phyloP scores from a whole-genome alignment of 1,139 yeast species.

The Saccharomyces hybrid region DNA sequence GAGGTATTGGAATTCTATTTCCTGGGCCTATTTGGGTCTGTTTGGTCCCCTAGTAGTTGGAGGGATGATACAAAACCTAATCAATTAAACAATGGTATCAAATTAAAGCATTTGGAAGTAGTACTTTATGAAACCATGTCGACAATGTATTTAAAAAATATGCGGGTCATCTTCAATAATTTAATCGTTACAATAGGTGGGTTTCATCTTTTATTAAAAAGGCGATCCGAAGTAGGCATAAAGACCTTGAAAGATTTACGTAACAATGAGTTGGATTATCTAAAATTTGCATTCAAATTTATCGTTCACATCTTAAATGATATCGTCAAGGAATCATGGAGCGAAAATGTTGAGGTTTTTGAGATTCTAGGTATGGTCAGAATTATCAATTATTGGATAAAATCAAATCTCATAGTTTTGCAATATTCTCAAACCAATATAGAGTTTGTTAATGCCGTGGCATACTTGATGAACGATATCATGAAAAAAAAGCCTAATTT shows the following conservation, averaged over 20 bases:
- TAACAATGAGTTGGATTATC: constrained; percentile 11
- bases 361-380: constrained; percentile 35
- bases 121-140: constrained; percentile 23
- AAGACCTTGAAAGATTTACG: constrained; percentile 7
- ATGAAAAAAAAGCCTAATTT: constrained; percentile 13
- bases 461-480: constrained; percentile 32
- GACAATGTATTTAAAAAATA: constrained; percentile 24
- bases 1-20: constrained; percentile 30
- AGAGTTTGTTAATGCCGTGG: constrained; percentile 34
- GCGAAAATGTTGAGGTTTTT: constrained; percentile 17
- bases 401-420: constrained; percentile 39
- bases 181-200: constrained; percentile 25
- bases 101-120: constrained; percentile 15
- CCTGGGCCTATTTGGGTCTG: constrained; percentile 24
- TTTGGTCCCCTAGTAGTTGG: constrained; percentile 24
- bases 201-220: constrained; percentile 19
- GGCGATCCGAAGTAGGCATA: constrained; percentile 3
- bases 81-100: constrained; percentile 12
- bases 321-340: constrained; percentile 22
- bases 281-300: constrained; percentile 23
- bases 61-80: constrained; percentile 10
- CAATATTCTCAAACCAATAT: constrained; percentile 36
- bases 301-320: constrained; percentile 21
- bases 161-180: constrained; percentile 23
- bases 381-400: constrained; percentile 48